Evolutionary conservation across 495 filamentous ascomycete species (phyloP).

Genomic region (Xylaria scruposa): DNA sequence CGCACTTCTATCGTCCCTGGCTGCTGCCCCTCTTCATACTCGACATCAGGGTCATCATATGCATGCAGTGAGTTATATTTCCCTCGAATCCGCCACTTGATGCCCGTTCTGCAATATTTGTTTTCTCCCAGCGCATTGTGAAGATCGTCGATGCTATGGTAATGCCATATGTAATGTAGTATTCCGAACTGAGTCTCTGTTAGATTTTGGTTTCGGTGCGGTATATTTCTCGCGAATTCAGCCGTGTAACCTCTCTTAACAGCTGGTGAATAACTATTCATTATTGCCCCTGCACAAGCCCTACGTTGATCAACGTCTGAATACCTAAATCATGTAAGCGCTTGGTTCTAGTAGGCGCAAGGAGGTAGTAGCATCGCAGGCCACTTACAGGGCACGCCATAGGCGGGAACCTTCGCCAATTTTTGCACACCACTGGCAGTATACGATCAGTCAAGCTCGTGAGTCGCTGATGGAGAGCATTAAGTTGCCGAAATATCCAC

Average conservation of each 20-base stretch:
- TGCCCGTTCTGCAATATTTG: no score
- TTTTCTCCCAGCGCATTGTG: not conserved
- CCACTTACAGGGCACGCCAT: conserved; percentile 18
- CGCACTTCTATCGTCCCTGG: conserved; percentile 33
- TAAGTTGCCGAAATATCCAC: not conserved
- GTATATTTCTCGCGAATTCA: not conserved
- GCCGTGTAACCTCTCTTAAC: not conserved
- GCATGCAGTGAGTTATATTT: conserved; percentile 1
- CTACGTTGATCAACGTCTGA: not conserved
- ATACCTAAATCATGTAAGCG: not conserved
- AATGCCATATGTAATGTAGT: conserved; percentile 27
- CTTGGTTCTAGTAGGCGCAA: not conserved
- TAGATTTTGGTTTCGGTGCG: not conserved
- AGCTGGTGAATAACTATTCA: not conserved
- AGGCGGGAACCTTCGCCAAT: not conserved
- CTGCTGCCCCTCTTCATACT: not conserved
- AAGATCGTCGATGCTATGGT: conserved; percentile 13
- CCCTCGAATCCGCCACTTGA: conserved; percentile 4
- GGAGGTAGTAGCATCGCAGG: not conserved
- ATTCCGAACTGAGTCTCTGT: not conserved
- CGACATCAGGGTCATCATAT: not conserved
- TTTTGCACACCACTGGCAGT: conserved; percentile 7
- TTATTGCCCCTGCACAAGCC: not conserved
- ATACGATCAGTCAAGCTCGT: not conserved
- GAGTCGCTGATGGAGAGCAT: not conserved